A percentile compares a stretch with the other conserved stretches of the same genome.
These are phyloP conservation scores for Brassica rapa DNA, from an alignment of 345 rosid genomes.

Conservation along the genomic window DNA sequence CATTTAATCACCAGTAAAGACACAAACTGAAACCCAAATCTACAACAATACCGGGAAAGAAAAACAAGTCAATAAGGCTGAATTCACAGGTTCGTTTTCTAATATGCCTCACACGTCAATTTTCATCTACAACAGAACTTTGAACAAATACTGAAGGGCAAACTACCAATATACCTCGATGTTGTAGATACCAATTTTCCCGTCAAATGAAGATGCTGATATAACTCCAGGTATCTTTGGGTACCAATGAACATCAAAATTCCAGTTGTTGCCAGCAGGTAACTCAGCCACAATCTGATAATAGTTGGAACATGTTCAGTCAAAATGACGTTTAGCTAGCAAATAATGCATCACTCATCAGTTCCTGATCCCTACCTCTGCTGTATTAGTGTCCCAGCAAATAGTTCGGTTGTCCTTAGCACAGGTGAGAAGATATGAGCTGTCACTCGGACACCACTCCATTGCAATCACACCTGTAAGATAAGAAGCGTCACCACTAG, in stretches of 20 bases:
- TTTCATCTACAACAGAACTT: background rate
- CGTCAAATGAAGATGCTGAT: conserved; percentile 97
- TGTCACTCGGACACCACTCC: conserved; percentile 97
- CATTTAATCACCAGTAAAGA: conserved; percentile 9
- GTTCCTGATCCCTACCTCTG: conserved; percentile 60
- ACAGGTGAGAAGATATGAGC: conserved; percentile 96
- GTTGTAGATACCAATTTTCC: conserved; percentile 89
- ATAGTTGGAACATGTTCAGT: conserved; percentile 20
- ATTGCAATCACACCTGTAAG: conserved; percentile 96
- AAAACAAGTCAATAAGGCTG: conserved; percentile 21
- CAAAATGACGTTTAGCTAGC: conserved; percentile 12
- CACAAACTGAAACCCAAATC: conserved; percentile 6
- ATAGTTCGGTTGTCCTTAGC: conserved; percentile 97
- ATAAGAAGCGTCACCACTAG: conserved; percentile 24
- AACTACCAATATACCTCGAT: conserved; percentile 68
- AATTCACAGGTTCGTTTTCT: background rate
- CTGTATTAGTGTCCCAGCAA: conserved; percentile 94
- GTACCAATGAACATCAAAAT: conserved; percentile 98
- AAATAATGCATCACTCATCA: background rate
- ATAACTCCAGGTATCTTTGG: conserved; percentile 93
- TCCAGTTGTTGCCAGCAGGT: conserved; percentile 97
- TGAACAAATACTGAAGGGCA: background rate
- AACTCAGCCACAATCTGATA: conserved; percentile 82
- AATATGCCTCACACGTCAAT: background rate
- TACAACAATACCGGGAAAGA: background rate